phyloP scores from a whole-genome alignment of 768 basidiomycete genomes.

The Leccinum truebloodii region DNA sequence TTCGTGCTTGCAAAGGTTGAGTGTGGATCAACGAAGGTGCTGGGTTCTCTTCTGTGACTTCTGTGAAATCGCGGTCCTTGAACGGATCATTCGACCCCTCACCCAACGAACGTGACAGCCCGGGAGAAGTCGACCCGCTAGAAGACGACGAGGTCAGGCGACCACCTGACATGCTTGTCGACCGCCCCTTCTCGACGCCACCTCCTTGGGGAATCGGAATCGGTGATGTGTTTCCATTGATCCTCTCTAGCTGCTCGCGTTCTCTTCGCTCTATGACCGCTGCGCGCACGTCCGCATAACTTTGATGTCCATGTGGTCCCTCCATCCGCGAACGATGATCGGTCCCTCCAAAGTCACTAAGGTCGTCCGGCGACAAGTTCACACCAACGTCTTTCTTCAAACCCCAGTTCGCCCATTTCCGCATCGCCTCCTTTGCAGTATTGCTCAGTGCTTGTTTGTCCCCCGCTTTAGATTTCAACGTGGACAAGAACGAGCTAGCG shows the following conservation, averaged over 20 bases:
- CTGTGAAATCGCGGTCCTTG: slow-evolving; percentile 35
- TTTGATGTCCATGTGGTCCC: slow-evolving; percentile 49
- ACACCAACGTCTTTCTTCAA: slow-evolving; percentile 54
- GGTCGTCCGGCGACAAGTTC: slow-evolving; percentile 38
- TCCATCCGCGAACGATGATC: slow-evolving; percentile 38
- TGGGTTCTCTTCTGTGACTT: slow-evolving; percentile 29
- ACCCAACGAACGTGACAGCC: slow-evolving; percentile 38
- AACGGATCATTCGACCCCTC: slow-evolving; percentile 28
- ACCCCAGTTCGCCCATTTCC: slow-evolving; percentile 83
- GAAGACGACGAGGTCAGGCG: slow-evolving; percentile 26
- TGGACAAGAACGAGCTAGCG: slow-evolving; percentile 69
- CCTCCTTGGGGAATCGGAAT: slow-evolving; percentile 34
- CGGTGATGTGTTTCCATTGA: slow-evolving; percentile 30
- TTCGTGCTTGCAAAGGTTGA: slow-evolving; percentile 72
- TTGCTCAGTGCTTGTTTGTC: slow-evolving; percentile 88
- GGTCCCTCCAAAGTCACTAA: slow-evolving; percentile 42
- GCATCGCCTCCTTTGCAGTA: slow-evolving; percentile 85
- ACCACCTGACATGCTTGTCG: slow-evolving; percentile 28
- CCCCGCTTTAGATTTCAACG: slow-evolving; percentile 69
- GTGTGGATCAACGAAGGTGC: slow-evolving; percentile 60
- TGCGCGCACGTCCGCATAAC: slow-evolving; percentile 73
- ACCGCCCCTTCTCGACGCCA: slow-evolving; percentile 26
- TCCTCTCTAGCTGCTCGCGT: slow-evolving; percentile 35
- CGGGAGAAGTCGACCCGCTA: slow-evolving; percentile 27
- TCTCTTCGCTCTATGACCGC: slow-evolving; percentile 71